Percentiles rank a stretch among this genome's conserved stretches.
These are phyloP conservation scores for Pichia sp. DNA, from an alignment of 1,139 yeast genomes.

Conservation along the genomic window DNA sequence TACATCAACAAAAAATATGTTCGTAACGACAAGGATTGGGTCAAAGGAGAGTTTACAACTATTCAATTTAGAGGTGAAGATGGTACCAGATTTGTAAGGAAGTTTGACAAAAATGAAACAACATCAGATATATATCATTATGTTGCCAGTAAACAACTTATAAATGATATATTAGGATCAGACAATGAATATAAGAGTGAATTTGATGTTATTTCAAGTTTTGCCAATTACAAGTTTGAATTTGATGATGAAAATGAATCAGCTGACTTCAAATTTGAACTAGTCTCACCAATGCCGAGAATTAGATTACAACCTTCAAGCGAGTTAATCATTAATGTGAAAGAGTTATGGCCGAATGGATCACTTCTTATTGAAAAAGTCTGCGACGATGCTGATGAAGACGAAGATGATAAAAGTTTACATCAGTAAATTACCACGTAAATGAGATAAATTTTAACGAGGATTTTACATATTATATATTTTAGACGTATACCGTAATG, in stretches of 20 bases:
- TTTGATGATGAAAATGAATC: not conserved
- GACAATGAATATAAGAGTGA: not conserved
- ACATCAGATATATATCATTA: constrained; percentile 59
- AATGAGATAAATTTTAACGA: too few species aligned
- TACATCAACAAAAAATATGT: constrained; percentile 14
- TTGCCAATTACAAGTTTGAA: constrained; percentile 16
- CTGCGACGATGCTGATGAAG: constrained; percentile 30
- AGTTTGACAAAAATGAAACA: constrained; percentile 41
- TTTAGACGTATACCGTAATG: not conserved
- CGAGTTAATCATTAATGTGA: constrained; percentile 35
- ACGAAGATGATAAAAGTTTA: constrained; percentile 1
- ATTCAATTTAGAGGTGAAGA: constrained; percentile 45
- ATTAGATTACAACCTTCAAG: constrained; percentile 32
- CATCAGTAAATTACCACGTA: too few species aligned
- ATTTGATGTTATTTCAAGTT: not conserved
- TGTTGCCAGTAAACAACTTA: constrained; percentile 42
- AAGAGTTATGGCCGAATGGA: constrained; percentile 56
- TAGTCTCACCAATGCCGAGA: constrained; percentile 57
- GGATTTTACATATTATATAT: too few species aligned
- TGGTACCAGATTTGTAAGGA: constrained; percentile 58
- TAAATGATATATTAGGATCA: constrained; percentile 7
- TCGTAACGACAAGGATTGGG: constrained; percentile 26
- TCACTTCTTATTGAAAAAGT: constrained; percentile 45
- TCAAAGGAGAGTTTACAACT: constrained; percentile 26
- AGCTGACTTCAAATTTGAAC: constrained; percentile 36